Evolutionary conservation across 2,329 filamentous ascomycete species (phyloP), one percentile per base, ranked within the genome.

Genomic region (Fusarium torreyae): DNA sequence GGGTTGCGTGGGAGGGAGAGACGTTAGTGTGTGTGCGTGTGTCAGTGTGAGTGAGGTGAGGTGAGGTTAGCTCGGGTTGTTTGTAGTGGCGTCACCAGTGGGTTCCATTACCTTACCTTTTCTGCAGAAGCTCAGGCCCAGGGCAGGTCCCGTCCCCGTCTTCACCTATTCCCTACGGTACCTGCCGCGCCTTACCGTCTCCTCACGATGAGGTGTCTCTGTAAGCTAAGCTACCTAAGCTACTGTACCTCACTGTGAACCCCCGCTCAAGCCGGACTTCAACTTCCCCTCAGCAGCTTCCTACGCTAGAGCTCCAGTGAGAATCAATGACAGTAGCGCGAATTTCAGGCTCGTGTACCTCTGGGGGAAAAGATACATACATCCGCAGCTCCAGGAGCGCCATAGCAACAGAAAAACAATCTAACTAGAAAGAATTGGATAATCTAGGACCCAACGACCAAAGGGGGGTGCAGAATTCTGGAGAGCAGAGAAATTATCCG

Each of bases 281-380:
- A 50, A 57, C 58, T 70, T 71, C 72, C 66, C 72, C 72, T 74
- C 72, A 69, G 57, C 48, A 61, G 55, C 59, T 48, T 17, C 53
- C 28, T 31, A 31, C 28, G 28, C 28, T 31, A 31, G 5, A 51
- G n/a, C 18, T 58, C 62, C 40, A 55, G 54, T 40, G 39, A 36
- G 34, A 59, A 48, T 49, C 53, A 42, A 56, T 28, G 55, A 56
- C 54, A 43, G 56, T 72, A 74, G 71, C 69, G 69, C 53, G 48
- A 71, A 68, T 63, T 71, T 60, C 38, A 67, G 48, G 40, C n/a
- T 49, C 44, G 52, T 63, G 71, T 74, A 74, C 62, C 69, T 66
- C 42, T 43, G n/a, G 18, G 39, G 44, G 40, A 22, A 68, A 68
- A 74, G 69, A 49, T 74, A 74, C 71, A 31, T 64, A 57, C 71